Percentiles rank a stretch among this genome's conserved stretches.
phyloP scores from a whole-genome alignment of 768 basidiomycete genomes.

The Leucosporidium creatinivorum region DNA sequence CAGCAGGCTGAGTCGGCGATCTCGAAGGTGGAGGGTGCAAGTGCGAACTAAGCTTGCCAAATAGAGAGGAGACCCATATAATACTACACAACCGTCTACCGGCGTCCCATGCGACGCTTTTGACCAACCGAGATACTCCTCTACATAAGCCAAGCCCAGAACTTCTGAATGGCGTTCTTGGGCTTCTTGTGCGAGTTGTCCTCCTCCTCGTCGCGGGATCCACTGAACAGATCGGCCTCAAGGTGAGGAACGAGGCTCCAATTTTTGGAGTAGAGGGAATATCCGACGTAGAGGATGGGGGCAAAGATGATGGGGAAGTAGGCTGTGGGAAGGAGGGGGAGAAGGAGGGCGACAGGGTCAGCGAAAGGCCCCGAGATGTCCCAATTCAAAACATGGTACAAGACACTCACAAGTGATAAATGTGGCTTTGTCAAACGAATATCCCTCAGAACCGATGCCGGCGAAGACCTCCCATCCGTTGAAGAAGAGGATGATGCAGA shows the following conservation, averaged over 20 bases:
- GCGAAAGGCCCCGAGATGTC: background rate
- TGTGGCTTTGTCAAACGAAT: conserved; percentile 44
- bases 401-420: conserved; percentile 6
- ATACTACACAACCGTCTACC: no score
- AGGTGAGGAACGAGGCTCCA: background rate
- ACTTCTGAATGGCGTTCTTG: conserved; percentile 1
- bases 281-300: background rate
- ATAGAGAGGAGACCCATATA: no score
- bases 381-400: background rate
- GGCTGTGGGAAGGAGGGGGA: background rate
- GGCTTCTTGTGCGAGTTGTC: background rate
- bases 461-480: conserved; percentile 22
- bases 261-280: background rate
- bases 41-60: no score
- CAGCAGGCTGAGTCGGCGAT: no score
- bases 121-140: no score
- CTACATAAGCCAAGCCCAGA: background rate
- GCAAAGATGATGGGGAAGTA: conserved; percentile 6
- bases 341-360: no score
- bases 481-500: conserved; percentile 33
- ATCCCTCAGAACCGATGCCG: background rate
- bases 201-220: conserved; percentile 2
- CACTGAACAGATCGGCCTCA: background rate
- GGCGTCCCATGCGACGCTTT: no score
- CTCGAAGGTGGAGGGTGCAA: no score